Evolutionary conservation across 345 rosid species (phyloP).

Genomic region (Laguncularia racemosa): DNA sequence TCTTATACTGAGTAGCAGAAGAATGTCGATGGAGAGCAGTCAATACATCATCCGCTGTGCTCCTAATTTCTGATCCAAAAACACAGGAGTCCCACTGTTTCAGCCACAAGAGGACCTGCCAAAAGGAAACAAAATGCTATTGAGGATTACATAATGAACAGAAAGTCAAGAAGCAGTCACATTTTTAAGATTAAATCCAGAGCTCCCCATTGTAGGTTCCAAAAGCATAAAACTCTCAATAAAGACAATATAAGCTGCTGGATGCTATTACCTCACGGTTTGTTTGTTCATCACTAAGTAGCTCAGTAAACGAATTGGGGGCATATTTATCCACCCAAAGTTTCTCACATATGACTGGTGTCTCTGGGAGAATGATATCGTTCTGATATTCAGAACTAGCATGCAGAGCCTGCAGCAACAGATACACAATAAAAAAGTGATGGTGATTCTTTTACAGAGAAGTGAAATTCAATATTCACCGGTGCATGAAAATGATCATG

Average conservation of each 20-base stretch:
- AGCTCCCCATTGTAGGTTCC: neutral
- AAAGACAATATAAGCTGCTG: neutral
- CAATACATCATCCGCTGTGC: conserved; percentile 80
- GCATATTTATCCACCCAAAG: conserved; percentile 97
- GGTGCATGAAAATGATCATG: no score
- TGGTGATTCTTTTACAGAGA: no score
- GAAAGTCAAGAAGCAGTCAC: conserved; percentile 1
- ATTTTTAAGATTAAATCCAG: neutral
- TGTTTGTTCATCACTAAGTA: conserved; percentile 94
- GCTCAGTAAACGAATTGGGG: conserved; percentile 92
- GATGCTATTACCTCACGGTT: conserved; percentile 70
- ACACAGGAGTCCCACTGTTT: conserved; percentile 99
- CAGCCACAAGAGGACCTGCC: conserved; percentile 88
- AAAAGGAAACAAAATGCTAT: conserved; percentile 3
- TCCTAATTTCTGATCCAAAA: conserved; percentile 91
- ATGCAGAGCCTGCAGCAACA: conserved; percentile 58
- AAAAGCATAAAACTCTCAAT: neutral
- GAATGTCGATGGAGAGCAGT: conserved; percentile 84
- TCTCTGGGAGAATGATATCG: conserved; percentile 30
- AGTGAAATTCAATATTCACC: no score
- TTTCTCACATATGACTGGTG: conserved; percentile 40
- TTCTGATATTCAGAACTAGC: conserved; percentile 50
- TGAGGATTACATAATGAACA: neutral
- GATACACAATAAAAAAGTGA: conserved; percentile 3
- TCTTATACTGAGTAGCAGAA: conserved; percentile 48